phyloP scores from a whole-genome alignment of 805 yeast genomes.

The Candida dendrica region DNA sequence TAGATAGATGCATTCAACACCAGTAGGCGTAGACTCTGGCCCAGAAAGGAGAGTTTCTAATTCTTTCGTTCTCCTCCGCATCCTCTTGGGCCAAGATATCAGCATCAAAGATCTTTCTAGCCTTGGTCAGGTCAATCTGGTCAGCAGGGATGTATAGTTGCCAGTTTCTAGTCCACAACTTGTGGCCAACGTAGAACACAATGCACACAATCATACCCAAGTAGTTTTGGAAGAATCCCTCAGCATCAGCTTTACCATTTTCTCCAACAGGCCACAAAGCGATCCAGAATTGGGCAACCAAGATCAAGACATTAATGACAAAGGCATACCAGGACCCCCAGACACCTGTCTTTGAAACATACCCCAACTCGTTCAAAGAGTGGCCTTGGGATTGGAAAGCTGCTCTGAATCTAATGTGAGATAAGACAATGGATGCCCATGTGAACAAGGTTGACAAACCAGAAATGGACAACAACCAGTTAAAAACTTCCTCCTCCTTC shows the following conservation, averaged over 20 bases:
- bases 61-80: slow-evolving; percentile 24
- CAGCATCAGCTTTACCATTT: slow-evolving; percentile 27
- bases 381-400: slow-evolving; percentile 52
- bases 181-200: slow-evolving; percentile 43
- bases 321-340: slow-evolving; percentile 48
- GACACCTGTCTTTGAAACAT: slow-evolving; percentile 42
- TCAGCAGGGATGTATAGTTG: slow-evolving; percentile 26
- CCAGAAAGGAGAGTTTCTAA: slow-evolving; percentile 12
- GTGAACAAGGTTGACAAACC: slow-evolving; percentile 59
- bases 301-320: slow-evolving; percentile 38
- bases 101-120: slow-evolving; percentile 36
- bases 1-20: slow-evolving; percentile 15
- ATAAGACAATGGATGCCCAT: slow-evolving; percentile 51
- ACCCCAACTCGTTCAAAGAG: slow-evolving; percentile 44
- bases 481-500: slow-evolving; percentile 49
- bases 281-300: slow-evolving; percentile 60
- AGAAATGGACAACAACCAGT: slow-evolving; percentile 57
- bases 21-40: slow-evolving; percentile 18
- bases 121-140: slow-evolving; percentile 39
- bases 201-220: slow-evolving; percentile 38
- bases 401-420: slow-evolving; percentile 51
- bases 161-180: slow-evolving; percentile 35
- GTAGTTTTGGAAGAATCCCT: slow-evolving; percentile 46
- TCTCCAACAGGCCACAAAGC: slow-evolving; percentile 53
- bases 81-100: slow-evolving; percentile 33